Conservation (phyloP, 495 filamentous ascomycete genomes). For the Penicillium antarcticum region DNA sequence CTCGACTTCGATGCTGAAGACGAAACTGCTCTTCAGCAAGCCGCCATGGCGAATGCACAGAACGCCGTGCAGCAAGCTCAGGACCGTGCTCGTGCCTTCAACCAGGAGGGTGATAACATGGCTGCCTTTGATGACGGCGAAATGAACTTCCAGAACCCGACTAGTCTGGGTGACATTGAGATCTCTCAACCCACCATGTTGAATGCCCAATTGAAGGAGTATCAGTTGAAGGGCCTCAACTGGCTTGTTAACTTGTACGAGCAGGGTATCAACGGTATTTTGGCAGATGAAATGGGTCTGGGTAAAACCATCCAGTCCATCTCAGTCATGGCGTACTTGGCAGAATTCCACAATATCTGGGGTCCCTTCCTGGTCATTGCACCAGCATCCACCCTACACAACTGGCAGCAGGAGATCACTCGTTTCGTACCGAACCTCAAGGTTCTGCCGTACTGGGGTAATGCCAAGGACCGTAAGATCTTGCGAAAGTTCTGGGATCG, state of each 20-base stretch:
- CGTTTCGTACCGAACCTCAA: constrained; percentile 92
- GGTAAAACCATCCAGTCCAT: constrained; percentile 99
- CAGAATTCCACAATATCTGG: constrained; percentile 97
- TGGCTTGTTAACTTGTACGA: constrained; percentile 99
- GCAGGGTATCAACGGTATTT: constrained; percentile 98
- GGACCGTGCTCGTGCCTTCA: constrained; percentile 87
- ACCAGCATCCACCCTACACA: constrained; percentile 93
- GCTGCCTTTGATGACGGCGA: constrained; percentile 70
- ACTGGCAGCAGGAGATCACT: constrained; percentile 98
- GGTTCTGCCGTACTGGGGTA: constrained; percentile 96
- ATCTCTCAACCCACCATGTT: constrained; percentile 94
- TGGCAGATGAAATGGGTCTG: constrained; percentile 99
- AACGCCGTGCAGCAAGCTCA: constrained; percentile 94
- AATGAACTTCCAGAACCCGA: constrained; percentile 99
- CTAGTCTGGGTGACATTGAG: constrained; percentile 87
- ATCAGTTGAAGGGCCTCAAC: constrained; percentile 96
- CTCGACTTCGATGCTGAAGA: constrained; percentile 96
- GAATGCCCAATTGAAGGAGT: constrained; percentile 91
- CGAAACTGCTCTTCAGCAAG: constrained; percentile 73
- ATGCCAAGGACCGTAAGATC: constrained; percentile 89
- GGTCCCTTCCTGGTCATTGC: constrained; percentile 97
- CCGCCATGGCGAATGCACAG: constrained; percentile 93
- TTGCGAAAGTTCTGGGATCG: constrained; percentile 98
- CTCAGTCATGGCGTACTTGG: constrained; percentile 98
- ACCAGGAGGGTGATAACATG: constrained; percentile 52